These are phyloP conservation scores for Podila horticola DNA, from an alignment of 192 early-diverging fungal genomes.

Conservation along the genomic window DNA sequence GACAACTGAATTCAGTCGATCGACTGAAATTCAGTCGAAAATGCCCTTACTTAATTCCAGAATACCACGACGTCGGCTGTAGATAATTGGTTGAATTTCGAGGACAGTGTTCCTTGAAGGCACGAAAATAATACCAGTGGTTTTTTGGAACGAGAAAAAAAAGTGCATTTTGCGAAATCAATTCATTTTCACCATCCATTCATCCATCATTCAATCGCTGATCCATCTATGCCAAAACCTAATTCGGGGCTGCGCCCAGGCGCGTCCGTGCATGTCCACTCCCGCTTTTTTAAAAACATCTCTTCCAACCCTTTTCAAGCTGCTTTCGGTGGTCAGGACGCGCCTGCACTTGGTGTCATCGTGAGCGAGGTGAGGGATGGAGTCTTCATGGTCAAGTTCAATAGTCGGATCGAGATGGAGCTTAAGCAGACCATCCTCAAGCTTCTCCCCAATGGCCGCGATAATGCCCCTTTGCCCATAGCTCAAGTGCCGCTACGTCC, in stretches of 20 bases:
- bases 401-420: neutral
- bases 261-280: neutral
- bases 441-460: constrained; percentile 1
- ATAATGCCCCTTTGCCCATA: neutral
- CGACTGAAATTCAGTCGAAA: neutral
- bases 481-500: neutral
- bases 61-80: neutral
- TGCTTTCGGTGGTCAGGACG: neutral
- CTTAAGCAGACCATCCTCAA: constrained; percentile 4
- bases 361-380: neutral
- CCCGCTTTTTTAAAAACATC: constrained; percentile 2
- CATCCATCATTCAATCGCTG: neutral
- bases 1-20: no score
- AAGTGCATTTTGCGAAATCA: neutral
- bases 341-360: neutral
- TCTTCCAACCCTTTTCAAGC: neutral
- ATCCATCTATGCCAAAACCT: neutral
- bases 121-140: neutral
- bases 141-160: neutral
- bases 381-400: constrained; percentile 1
- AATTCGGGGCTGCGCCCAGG: constrained; percentile 7
- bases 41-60: constrained; percentile 4
- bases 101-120: neutral
- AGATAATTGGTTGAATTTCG: neutral
- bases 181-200: constrained; percentile 1